Base-by-base conservation (phyloP, 371 early-diverging fungal genomes). In the Mucor velutinosus region DNA sequence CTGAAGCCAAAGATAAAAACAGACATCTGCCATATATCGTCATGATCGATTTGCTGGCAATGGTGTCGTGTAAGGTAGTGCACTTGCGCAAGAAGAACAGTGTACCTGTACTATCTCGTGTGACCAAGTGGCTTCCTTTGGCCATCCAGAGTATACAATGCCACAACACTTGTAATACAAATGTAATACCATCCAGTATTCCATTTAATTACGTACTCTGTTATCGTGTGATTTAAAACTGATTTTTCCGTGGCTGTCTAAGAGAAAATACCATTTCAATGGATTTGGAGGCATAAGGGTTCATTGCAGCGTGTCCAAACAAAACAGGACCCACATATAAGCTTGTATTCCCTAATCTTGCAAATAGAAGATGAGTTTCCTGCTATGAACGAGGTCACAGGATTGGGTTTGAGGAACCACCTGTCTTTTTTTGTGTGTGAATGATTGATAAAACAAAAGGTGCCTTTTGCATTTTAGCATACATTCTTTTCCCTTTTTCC, bases 361-460 rank as follows among this genome's bases (percentile, higher is more conserved):
- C 27, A 53, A 53, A 53, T 53, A 25, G 49, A 53, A 53, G 25
- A 27, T 53, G 53, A 27, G 14, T 27, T 53, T 53, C 27, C 27
- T 53, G 53, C 25, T 53, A 15, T 53, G 53, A 53, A 27, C 14
- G 45, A 37, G 60, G 66, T 66, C 66, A 66, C 66, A 66, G 60
- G 58, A 47, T 27, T 12, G 5, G 19, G 58, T 59, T 65, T 65
- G 45, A 47, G 27, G n/a, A 60, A 60, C 39, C 51, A 51, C 47
- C 58, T 55, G 39, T 67, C 41, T 57, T 55, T 58, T 51, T 67
- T 58, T 66, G 53, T 60, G 53, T 53, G 53, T 53, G 53, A 53
- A 53, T 53, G 53, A 53, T 53, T 23, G 53, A 49, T 49, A 49
- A 49, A 49, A 49, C 21, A 21, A 23, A 45, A n/a, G 19, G 19